Base-by-base conservation (phyloP, 2,329 filamentous ascomycete species). In the Trematosphaeria pertusa region DNA sequence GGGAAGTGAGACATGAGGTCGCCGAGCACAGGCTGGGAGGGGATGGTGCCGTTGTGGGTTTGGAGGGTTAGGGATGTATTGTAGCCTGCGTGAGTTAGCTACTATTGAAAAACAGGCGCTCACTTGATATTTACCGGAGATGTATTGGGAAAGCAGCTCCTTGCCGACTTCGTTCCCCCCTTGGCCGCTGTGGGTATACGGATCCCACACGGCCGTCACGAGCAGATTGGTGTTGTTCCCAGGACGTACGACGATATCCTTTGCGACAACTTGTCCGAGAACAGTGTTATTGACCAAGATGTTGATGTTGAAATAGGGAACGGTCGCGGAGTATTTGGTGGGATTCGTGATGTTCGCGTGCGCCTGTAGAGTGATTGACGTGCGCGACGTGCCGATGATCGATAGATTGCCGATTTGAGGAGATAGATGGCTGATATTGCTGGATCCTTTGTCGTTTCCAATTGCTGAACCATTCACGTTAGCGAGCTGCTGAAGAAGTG, bases 321-420 rank as follows among this genome's bases (percentile, higher is more conserved):
- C 78, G 2, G 78, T 78, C 3, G 91, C 92, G 4, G 89, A 86
- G 69, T 97, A 97, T 3, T 86, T 81, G 0, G 92, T 96, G 1
- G 93, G 92, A 64, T 99, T 99, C 3, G 89, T 95, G 50, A 96
- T 80, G 65, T 94, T 96, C 62, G 96, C 80, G 30, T 78, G 74
- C 11, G 89, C 88, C 62, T 85, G 79, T 26, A 97, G 74, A 15
- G 81, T 84, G 36, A 97, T 78, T 3, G 88, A 88, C 2, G 84
- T 84, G 26, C 81, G 75, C 1, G 87, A 87, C 0, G 91, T 95
- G 45, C 88, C 84, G 31, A 88, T 66, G 46, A 97, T 84, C 54
- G 81, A 81, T 26, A 97, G 73, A 50, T 87, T 84, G 45, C 85
- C 84, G 47, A 96, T 77, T 59, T 85, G 81, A 12, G 90, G 89